Base-by-base conservation (phyloP, 768 basidiomycete genomes). In the Serendipita vermifera region DNA sequence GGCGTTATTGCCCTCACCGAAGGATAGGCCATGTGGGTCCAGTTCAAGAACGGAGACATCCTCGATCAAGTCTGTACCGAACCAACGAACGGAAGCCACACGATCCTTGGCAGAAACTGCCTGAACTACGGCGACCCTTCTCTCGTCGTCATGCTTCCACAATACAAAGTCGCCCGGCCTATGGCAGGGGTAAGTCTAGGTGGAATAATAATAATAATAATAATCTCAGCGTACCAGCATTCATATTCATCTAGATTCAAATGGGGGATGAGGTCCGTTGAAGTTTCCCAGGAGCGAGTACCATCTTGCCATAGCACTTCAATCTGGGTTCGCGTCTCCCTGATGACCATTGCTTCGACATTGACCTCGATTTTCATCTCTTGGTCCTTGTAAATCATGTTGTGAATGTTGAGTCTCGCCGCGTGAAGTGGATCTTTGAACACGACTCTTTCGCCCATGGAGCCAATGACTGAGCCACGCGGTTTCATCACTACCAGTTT, bases 121-220 rank as follows among this genome's bases (percentile, higher is more conserved):
- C 65, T 90, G 89, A 27, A 93, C 81, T 58, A 93, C 76, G 7
- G 82, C 88, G 40, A 80, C 72, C 38, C 77, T 77, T 57, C 72
- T 74, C 61, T 73, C 72, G 54, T 81, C 81, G 69, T 91, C 91
- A 32, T 73, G 78, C 63, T 83, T 83, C 81, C 86, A 91, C 15
- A 90, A 62, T 13, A 93, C 84, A 67, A 88, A 82, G 64, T 97
- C 90, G 15, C 92, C 92, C 3, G 92, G 92, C 89, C 88, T 90
- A 55, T 17, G n/a, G 2, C 29, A 5, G 46, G 31, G 35, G 32
- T 22, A 15, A 33, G 26, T 11, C 13, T 15, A 17, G 33, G 17
- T 27, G 33, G 15, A 20, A 22, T 35, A 26, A 33, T 55, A 20
- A 32, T 15, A 15, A 38, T 26, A n/a, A 27, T 22, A 33, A 22